Conservation (phyloP, 2,329 filamentous ascomycete genomes). For the Colletotrichum navitas region DNA sequence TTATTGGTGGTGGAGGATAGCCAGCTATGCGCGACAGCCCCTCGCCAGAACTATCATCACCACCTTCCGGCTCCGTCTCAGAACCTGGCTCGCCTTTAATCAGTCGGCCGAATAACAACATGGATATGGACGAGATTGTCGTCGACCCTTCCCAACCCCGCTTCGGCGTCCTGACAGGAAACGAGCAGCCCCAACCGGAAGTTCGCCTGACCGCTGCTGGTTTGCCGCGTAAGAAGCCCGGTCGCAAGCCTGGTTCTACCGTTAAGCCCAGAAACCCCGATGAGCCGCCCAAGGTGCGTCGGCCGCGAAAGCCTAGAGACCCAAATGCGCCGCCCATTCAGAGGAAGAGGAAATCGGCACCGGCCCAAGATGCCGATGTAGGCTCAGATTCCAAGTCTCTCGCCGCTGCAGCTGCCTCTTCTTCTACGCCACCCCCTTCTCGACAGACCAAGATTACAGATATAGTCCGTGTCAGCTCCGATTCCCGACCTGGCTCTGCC, state of each 20-base stretch:
- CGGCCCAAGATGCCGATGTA: constrained; percentile 53
- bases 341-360: constrained; percentile 66
- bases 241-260: constrained; percentile 72
- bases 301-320: constrained; percentile 69
- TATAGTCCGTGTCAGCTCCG: constrained; percentile 47
- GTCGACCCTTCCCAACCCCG: constrained; percentile 56
- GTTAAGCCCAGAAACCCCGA: constrained; percentile 59
- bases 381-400: constrained; percentile 53
- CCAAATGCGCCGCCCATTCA: constrained; percentile 67
- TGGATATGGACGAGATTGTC: constrained; percentile 64
- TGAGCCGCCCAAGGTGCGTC: constrained; percentile 64
- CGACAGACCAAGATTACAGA: constrained; percentile 58
- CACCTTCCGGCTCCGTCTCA: constrained; percentile 63
- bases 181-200: constrained; percentile 37
- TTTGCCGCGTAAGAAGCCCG: constrained; percentile 72
- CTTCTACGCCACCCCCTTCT: constrained; percentile 41
- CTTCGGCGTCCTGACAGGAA: constrained; percentile 50
- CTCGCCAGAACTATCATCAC: constrained; percentile 64
- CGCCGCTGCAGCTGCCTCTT: constrained; percentile 48
- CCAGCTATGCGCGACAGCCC: constrained; percentile 54
- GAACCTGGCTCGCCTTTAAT: constrained; percentile 61
- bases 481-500: constrained; percentile 46
- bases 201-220: constrained; percentile 66
- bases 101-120: constrained; percentile 46
- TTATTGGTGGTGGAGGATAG: constrained; percentile 37